These are phyloP conservation scores for Wickerhamomyces hampshirensis DNA, from an alignment of 805 yeast genomes.

Conservation along the genomic window DNA sequence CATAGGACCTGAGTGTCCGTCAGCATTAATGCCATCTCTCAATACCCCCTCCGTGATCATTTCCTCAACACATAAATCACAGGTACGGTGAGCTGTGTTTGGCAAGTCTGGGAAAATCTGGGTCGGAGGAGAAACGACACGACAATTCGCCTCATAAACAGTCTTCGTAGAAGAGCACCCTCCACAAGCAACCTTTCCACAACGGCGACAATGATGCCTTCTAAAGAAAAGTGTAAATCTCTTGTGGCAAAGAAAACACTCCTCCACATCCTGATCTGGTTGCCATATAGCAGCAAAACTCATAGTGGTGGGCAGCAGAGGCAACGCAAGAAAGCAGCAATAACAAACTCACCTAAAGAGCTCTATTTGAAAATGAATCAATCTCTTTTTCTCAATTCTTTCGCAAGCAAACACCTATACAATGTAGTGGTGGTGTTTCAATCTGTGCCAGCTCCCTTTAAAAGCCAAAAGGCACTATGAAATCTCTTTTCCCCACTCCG, in stretches of 20 bases:
- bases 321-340: no score
- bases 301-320: no score
- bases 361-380: no score
- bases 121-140: conserved; percentile 51
- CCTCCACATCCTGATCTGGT: conserved; percentile 47
- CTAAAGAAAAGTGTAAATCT: conserved; percentile 58
- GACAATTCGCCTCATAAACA: conserved; percentile 53
- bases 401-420: no score
- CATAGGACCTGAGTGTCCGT: conserved; percentile 5
- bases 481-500: no score
- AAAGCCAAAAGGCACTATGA: no score
- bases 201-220: conserved; percentile 77
- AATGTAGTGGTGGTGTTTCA: no score
- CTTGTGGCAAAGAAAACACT: conserved; percentile 52
- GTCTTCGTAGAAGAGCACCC: conserved; percentile 52
- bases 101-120: conserved; percentile 42
- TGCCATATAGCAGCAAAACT: conserved; percentile 55
- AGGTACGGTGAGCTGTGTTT: conserved; percentile 62
- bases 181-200: conserved; percentile 79
- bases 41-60: conserved; percentile 25
- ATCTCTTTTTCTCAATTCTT: no score
- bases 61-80: conserved; percentile 68
- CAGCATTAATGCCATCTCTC: conserved; percentile 4
- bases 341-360: no score
- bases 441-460: no score